Conservation (phyloP, 106 monocot species). For the Triglochin maritima region DNA sequence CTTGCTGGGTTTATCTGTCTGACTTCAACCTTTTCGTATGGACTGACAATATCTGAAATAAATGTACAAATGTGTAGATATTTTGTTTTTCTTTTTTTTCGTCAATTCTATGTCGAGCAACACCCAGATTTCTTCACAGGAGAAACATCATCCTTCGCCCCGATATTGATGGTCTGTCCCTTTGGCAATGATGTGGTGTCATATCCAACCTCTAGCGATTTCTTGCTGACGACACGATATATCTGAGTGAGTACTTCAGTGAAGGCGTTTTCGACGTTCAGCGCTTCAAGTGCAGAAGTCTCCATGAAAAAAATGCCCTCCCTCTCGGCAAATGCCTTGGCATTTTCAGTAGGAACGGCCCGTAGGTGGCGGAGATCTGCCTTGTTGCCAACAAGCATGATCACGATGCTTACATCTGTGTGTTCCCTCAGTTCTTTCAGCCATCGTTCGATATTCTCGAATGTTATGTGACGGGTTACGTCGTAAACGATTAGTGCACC, state of each 20-base stretch:
- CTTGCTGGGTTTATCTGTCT: no score
- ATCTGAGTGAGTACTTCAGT: slow-evolving; percentile 13
- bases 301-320: slow-evolving; percentile 39
- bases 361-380: slow-evolving; percentile 34
- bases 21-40: no score
- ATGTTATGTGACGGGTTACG: slow-evolving; percentile 30
- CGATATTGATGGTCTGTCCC: slow-evolving; percentile 13
- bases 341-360: slow-evolving; percentile 25
- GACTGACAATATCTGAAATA: no score
- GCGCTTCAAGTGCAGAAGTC: slow-evolving; percentile 33
- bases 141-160: slow-evolving; percentile 9
- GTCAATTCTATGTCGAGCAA: background rate
- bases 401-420: slow-evolving; percentile 22
- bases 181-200: slow-evolving; percentile 11
- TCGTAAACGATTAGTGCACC: slow-evolving; percentile 39
- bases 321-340: slow-evolving; percentile 29
- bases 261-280: slow-evolving; percentile 25
- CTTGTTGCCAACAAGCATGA: slow-evolving; percentile 45
- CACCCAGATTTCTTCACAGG: slow-evolving; percentile 15
- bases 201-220: slow-evolving; percentile 22
- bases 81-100: no score
- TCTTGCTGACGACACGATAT: slow-evolving; percentile 10
- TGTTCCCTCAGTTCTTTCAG: slow-evolving; percentile 28
- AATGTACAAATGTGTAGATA: no score
- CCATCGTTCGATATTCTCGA: slow-evolving; percentile 38